Evolutionary conservation across 805 yeast genomes (phyloP).

Genomic region (Saturnispora hagleri): DNA sequence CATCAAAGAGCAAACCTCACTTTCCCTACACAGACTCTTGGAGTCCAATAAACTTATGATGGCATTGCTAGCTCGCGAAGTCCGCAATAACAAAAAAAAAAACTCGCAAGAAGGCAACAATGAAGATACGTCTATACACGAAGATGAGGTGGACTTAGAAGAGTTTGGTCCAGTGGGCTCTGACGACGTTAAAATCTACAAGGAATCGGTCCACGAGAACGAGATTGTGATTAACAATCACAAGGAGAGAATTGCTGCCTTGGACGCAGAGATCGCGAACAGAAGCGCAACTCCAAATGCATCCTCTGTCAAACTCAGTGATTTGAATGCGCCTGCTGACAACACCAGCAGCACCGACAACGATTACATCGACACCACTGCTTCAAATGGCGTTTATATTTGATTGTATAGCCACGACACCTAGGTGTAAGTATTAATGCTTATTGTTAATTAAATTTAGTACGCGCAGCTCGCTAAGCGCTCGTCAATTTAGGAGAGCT

Average conservation of each 20-base stretch:
- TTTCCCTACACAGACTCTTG: slow-evolving; percentile 37
- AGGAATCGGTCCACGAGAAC: slow-evolving; percentile 51
- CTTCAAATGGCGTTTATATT: slow-evolving; percentile 12
- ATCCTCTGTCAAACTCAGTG: neutral
- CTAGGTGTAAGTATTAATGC: too few relatives aligned
- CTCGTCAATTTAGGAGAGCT: neutral
- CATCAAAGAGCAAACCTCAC: slow-evolving; percentile 27
- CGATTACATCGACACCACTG: slow-evolving; percentile 17
- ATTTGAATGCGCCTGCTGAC: neutral
- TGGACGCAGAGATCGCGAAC: slow-evolving; percentile 38
- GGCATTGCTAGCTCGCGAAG: slow-evolving; percentile 15
- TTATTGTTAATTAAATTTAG: too few relatives aligned
- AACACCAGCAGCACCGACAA: slow-evolving; percentile 26
- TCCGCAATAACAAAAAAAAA: slow-evolving; percentile 28
- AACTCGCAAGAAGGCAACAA: slow-evolving; percentile 2
- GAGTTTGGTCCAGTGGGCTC: slow-evolving; percentile 30
- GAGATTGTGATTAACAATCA: slow-evolving; percentile 44
- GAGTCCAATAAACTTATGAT: slow-evolving; percentile 44
- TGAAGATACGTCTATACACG: neutral
- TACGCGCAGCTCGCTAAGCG: neutral
- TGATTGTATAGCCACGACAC: neutral
- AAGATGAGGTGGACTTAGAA: slow-evolving; percentile 20
- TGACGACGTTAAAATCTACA: slow-evolving; percentile 42
- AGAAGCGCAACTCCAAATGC: slow-evolving; percentile 27
- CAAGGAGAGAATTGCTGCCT: slow-evolving; percentile 33